phyloP scores from a whole-genome alignment of 139 green algal genomes.

The Chlamydomonas urium region DNA sequence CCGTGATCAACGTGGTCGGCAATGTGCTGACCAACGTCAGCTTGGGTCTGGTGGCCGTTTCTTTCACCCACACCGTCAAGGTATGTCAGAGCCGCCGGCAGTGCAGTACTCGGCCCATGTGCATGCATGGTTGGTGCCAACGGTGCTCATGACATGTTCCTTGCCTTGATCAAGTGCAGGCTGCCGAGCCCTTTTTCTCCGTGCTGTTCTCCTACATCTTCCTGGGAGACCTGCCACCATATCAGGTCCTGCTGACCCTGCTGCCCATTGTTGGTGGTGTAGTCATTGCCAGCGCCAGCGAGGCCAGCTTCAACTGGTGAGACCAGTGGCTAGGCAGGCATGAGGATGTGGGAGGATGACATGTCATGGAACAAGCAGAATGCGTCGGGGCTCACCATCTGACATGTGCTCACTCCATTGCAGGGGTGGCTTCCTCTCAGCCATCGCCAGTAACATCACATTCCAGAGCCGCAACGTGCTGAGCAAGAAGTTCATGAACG shows the following conservation, averaged over 20 bases:
- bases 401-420: too few relatives aligned
- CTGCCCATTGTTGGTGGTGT: conserved; percentile 92
- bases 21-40: conserved; percentile 97
- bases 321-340: too few relatives aligned
- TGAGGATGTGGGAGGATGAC: too few relatives aligned
- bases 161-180: conserved; percentile 47
- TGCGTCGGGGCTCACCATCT: too few relatives aligned
- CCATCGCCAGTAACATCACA: conserved; percentile 10
- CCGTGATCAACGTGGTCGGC: conserved; percentile 90
- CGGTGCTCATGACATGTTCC: too few relatives aligned
- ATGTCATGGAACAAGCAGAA: too few relatives aligned
- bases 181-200: conserved; percentile 94
- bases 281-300: conserved; percentile 21
- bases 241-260: conserved; percentile 68
- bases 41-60: conserved; percentile 94
- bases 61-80: conserved; percentile 99
- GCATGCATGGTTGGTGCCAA: too few relatives aligned
- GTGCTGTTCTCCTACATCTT: conserved; percentile 84
- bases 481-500: conserved; percentile 95
- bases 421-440: conserved; percentile 12
- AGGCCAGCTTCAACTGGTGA: conserved; percentile 81
- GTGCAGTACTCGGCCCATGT: too few relatives aligned
- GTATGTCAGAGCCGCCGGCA: too few relatives aligned
- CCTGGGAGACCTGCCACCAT: conserved; percentile 59
- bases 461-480: conserved; percentile 87